Conservation (phyloP, 148 eudicot genomes). For the Silene conica region DNA sequence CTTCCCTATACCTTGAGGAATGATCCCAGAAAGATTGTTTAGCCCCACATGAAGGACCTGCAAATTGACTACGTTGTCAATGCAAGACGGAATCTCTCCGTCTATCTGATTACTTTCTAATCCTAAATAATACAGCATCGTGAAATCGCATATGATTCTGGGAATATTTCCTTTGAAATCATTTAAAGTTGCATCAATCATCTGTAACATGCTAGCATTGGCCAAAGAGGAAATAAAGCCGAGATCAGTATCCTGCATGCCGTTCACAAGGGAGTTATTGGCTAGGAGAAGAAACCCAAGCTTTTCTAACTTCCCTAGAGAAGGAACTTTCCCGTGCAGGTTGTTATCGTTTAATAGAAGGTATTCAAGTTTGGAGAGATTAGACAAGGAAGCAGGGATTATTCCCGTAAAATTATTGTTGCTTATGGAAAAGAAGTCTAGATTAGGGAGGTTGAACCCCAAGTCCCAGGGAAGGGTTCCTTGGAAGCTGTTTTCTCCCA, state of each 20-base stretch:
- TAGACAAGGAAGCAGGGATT: conserved; percentile 17
- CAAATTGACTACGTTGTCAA: conserved; percentile 24
- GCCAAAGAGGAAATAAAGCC: conserved; percentile 24
- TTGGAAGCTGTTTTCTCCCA: conserved; percentile 4
- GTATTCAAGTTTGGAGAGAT: conserved; percentile 9
- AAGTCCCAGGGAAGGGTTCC: conserved; percentile 24
- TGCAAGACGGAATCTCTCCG: conserved; percentile 30
- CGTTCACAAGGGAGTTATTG: conserved; percentile 27
- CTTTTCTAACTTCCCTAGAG: neutral
- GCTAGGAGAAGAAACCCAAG: neutral
- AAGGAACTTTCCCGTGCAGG: conserved; percentile 20
- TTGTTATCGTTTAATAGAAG: neutral
- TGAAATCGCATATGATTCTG: conserved; percentile 25
- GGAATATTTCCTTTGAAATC: conserved; percentile 33
- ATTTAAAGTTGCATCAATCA: conserved; percentile 4
- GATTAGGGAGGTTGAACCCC: conserved; percentile 7
- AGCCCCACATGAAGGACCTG: neutral
- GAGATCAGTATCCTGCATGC: conserved; percentile 15
- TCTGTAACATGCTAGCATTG: conserved; percentile 22
- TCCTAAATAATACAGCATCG: conserved; percentile 18
- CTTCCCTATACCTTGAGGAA: conserved; percentile 33
- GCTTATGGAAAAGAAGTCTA: neutral
- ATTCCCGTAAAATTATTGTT: conserved; percentile 14
- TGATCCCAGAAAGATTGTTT: conserved; percentile 27
- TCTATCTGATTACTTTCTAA: conserved; percentile 13